A percentile compares a stretch with the other conserved stretches of the same genome.
These are phyloP conservation scores for Triangularia verruculosa DNA, from an alignment of 2,329 filamentous ascomycete genomes.

Conservation along the genomic window DNA sequence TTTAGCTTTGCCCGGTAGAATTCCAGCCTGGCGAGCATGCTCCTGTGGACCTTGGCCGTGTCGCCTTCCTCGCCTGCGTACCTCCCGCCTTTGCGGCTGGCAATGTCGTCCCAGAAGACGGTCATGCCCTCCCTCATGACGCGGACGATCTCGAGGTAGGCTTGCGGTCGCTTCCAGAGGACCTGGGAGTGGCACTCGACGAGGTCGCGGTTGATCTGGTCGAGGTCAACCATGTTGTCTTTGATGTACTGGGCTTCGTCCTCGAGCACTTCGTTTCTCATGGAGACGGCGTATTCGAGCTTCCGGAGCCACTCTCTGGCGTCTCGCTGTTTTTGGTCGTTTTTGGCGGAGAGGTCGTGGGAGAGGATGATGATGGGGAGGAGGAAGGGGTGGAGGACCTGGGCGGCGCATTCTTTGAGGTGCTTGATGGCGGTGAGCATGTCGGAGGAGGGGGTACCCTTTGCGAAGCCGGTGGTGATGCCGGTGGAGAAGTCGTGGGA, in stretches of 20 bases:
- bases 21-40: slow-evolving; percentile 52
- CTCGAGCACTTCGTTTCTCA: slow-evolving; percentile 58
- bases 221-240: slow-evolving; percentile 53
- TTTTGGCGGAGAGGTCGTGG: slow-evolving; percentile 54
- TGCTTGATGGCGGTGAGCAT: slow-evolving; percentile 49
- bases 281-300: slow-evolving; percentile 59
- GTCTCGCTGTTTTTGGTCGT: slow-evolving; percentile 61
- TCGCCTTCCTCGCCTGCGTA: slow-evolving; percentile 31
- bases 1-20: slow-evolving; percentile 61
- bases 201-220: slow-evolving; percentile 58
- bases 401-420: slow-evolving; percentile 45
- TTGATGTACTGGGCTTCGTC: slow-evolving; percentile 50
- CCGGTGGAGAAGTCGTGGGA: slow-evolving; percentile 53
- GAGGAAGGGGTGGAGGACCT: slow-evolving; percentile 57
- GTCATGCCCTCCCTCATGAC: slow-evolving; percentile 50
- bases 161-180: slow-evolving; percentile 61
- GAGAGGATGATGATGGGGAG: slow-evolving; percentile 57
- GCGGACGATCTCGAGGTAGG: slow-evolving; percentile 52
- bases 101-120: slow-evolving; percentile 38
- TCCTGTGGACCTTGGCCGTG: slow-evolving; percentile 48
- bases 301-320: slow-evolving; percentile 59
- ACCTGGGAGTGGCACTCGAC: slow-evolving; percentile 63
- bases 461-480: slow-evolving; percentile 59
- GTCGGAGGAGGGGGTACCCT: slow-evolving; percentile 58
- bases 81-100: slow-evolving; percentile 21